phyloP scores from a whole-genome alignment of 148 eudicot species.

The Dianthus caryophyllus region DNA sequence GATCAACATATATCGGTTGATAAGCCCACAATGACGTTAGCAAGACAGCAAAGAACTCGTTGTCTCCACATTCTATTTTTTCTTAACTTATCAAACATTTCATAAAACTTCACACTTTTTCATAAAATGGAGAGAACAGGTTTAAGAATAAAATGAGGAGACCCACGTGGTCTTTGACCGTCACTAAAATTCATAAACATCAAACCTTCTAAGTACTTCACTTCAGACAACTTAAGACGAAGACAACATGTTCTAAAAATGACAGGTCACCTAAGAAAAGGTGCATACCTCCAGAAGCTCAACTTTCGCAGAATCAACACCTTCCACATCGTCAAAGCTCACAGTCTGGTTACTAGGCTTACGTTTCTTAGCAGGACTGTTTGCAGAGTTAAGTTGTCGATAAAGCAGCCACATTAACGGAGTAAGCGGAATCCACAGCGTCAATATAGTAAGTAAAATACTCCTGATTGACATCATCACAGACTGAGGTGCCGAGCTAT shows the following conservation, averaged over 20 bases:
- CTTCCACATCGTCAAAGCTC: constrained; percentile 91
- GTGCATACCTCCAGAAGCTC: constrained; percentile 94
- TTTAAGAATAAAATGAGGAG: too few species aligned
- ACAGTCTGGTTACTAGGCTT: constrained; percentile 58
- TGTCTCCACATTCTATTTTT: too few species aligned
- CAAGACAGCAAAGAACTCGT: neutral
- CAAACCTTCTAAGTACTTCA: too few species aligned
- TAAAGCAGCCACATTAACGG: constrained; percentile 92
- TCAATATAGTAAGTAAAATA: constrained; percentile 62
- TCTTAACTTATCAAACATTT: too few species aligned
- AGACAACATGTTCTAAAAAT: too few species aligned
- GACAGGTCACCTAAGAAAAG: neutral
- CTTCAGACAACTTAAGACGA: too few species aligned
- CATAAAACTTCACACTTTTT: neutral
- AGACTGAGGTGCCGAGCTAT: constrained; percentile 88
- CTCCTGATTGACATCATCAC: constrained; percentile 54
- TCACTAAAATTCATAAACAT: too few species aligned
- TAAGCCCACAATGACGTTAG: neutral
- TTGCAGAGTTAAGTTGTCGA: constrained; percentile 79
- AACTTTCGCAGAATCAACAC: constrained; percentile 89
- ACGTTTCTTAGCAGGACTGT: constrained; percentile 72
- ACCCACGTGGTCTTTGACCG: too few species aligned
- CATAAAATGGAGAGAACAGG: too few species aligned
- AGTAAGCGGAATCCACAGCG: constrained; percentile 85
- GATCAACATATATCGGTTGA: neutral